Conservation (phyloP, 1,284 basidiomycete species). For the Phlebopus sp. region DNA sequence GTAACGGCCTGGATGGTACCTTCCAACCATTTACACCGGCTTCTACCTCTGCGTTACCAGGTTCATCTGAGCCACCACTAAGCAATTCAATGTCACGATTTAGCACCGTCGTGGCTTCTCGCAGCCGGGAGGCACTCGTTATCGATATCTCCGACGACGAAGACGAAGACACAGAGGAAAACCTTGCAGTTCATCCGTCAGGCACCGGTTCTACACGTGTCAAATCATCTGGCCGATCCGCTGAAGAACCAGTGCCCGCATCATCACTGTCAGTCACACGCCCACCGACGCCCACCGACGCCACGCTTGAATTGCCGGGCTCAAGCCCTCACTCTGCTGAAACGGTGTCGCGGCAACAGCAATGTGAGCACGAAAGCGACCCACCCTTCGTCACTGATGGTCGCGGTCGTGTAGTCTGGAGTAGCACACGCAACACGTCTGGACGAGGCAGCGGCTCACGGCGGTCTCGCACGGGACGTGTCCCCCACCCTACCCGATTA, state of each 20-base stretch:
- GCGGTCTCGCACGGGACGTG: constrained; percentile 15
- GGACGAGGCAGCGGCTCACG: constrained; percentile 19
- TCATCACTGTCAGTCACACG: constrained; percentile 2
- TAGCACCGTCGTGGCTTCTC: constrained; percentile 22
- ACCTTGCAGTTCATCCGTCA: constrained; percentile 20
- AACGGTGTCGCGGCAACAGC: constrained; percentile 11
- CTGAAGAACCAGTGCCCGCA: neutral
- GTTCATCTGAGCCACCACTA: constrained; percentile 7
- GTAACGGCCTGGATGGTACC: neutral
- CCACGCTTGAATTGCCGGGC: neutral
- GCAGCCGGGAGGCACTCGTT: constrained; percentile 24
- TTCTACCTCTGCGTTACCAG: constrained; percentile 1
- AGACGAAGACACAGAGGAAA: constrained; percentile 31
- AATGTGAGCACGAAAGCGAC: constrained; percentile 35
- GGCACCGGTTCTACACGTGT: neutral
- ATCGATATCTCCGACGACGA: constrained; percentile 34
- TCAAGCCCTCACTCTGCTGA: constrained; percentile 8
- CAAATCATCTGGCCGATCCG: constrained; percentile 3
- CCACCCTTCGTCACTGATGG: constrained; percentile 61
- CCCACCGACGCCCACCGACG: constrained; percentile 1
- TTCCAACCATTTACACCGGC: constrained; percentile 2
- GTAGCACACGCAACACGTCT: constrained; percentile 30
- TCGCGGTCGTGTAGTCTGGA: constrained; percentile 58
- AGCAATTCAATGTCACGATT: constrained; percentile 22
- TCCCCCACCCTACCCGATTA: constrained; percentile 16